phyloP scores from a whole-genome alignment of 495 filamentous ascomycete species.

The Lichenothelia convexa region DNA sequence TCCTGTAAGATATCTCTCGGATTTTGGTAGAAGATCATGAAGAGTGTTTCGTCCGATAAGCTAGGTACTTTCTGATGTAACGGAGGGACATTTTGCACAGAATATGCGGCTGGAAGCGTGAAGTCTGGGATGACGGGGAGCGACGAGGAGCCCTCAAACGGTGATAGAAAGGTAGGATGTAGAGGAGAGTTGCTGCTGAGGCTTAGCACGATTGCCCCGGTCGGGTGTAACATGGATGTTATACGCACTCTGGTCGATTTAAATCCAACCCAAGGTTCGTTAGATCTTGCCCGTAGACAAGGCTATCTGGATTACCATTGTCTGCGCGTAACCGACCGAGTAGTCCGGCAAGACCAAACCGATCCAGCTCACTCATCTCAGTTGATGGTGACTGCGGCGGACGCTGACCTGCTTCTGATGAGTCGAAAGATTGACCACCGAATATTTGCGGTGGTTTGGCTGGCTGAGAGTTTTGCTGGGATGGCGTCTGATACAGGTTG shows the following conservation, averaged over 20 bases:
- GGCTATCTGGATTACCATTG: slow-evolving; percentile 44
- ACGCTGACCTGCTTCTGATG: neutral
- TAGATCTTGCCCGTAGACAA: slow-evolving; percentile 65
- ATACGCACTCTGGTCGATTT: slow-evolving; percentile 60
- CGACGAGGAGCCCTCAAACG: slow-evolving; percentile 39
- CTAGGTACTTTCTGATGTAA: slow-evolving; percentile 39
- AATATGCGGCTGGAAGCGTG: slow-evolving; percentile 65
- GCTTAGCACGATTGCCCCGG: slow-evolving; percentile 24
- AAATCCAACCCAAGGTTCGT: slow-evolving; percentile 61
- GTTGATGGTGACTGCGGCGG: neutral
- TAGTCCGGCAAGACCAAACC: neutral
- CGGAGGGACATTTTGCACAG: slow-evolving; percentile 68
- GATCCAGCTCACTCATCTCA: neutral
- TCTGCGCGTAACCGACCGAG: too few relatives aligned
- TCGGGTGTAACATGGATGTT: slow-evolving; percentile 11
- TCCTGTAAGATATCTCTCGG: slow-evolving; percentile 72
- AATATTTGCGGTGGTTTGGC: neutral
- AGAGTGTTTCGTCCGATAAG: slow-evolving; percentile 50
- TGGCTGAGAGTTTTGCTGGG: neutral
- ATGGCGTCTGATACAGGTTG: neutral
- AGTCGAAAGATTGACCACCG: too few relatives aligned
- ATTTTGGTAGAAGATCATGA: slow-evolving; percentile 89
- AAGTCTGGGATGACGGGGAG: slow-evolving; percentile 61
- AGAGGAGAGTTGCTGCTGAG: slow-evolving; percentile 31
- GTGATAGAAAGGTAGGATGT: slow-evolving; percentile 45